A percentile compares a stretch with the other conserved stretches of the same genome.
Evolutionary conservation across 2,329 filamentous ascomycete genomes (phyloP).

Genomic region (Penicillium brevicompactum): DNA sequence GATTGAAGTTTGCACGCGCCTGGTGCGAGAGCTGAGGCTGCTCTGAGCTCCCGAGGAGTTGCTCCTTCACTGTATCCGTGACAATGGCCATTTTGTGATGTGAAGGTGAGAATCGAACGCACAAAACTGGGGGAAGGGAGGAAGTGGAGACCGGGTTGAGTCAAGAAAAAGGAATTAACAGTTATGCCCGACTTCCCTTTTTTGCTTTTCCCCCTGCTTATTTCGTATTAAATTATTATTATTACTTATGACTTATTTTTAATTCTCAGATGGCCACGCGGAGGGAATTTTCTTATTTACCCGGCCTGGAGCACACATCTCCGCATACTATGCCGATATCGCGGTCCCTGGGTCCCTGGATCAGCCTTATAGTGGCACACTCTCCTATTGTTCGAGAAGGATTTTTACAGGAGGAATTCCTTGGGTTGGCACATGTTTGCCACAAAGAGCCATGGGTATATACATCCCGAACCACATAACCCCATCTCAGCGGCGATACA

Average conservation of each 20-base stretch:
- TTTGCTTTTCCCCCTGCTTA: conserved; percentile 1
- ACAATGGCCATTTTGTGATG: conserved; percentile 51
- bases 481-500: not conserved
- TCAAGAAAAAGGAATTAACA: conserved; percentile 22
- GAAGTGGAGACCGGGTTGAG: conserved; percentile 28
- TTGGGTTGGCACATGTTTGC: conserved; percentile 5
- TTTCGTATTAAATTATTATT: not conserved
- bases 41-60: conserved; percentile 65
- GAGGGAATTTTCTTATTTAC: conserved; percentile 22
- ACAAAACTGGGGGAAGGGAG: conserved; percentile 17
- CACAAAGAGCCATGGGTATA: conserved; percentile 15
- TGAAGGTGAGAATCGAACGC: conserved; percentile 3
- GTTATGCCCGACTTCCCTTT: not conserved
- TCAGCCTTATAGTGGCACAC: not conserved
- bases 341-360: not conserved
- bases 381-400: conserved; percentile 1
- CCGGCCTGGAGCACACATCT: conserved; percentile 13
- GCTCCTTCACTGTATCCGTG: conserved; percentile 76
- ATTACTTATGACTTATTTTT: not conserved
- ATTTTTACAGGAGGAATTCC: not conserved
- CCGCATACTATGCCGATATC: conserved; percentile 3
- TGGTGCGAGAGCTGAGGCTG: conserved; percentile 70
- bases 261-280: not conserved
- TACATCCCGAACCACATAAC: not conserved
- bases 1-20: conserved; percentile 73